Base-by-base conservation (phyloP, 2,329 filamentous ascomycete genomes). In the Colletotrichum trifolii region DNA sequence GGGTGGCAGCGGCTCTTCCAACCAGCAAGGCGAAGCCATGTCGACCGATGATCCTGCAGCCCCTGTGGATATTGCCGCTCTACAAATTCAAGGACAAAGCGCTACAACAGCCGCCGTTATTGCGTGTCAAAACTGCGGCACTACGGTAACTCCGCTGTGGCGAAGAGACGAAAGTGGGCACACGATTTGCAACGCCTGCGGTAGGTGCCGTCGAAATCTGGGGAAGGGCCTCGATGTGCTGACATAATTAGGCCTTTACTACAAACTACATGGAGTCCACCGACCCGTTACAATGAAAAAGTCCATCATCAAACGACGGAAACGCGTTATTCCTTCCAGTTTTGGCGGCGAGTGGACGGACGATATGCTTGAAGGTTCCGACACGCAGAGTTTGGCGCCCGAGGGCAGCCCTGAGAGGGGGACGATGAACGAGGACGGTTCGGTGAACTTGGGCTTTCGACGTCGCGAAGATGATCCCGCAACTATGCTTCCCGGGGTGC, bases 261-360 rank as follows among this genome's bases (percentile, higher is more conserved):
- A 96, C 81, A 98, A 98, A 78, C 88, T 99, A 3, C 96, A 99
- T 75, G 94, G 94, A 59, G 89, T 94, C 36, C 95, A 97, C 77
- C 87, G 96, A 46, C 96, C 96, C 0, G 93, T 96, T 6, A 93
- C 93, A n/a, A 98, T 99, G 96, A 99, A 98, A 79, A 98, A 97
- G 77, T 91, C 93, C 3, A 92, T 97, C 34, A 99, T 99, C 76
- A 98, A 99, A 79, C 88, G 96, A 67, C 87, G 96, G 66, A 98
- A 98, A 83, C 90, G 96, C 64, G 94, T 98, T 6, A 94, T 98
- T 47, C 94, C 95, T 15, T 93, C 92, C 15, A 81, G 87, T 15
- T 77, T 77, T 3, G 70, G 71, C 1, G 79, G 80, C 56, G 76
- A 77, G 17, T 81, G 57, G 74, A 74, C 34, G 71, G 80, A 81